A percentile compares a stretch with the other conserved stretches of the same genome.
These are phyloP conservation scores for Globisporangium echinulatum DNA, from an alignment of 352 stramenopile species.

Conservation along the genomic window DNA sequence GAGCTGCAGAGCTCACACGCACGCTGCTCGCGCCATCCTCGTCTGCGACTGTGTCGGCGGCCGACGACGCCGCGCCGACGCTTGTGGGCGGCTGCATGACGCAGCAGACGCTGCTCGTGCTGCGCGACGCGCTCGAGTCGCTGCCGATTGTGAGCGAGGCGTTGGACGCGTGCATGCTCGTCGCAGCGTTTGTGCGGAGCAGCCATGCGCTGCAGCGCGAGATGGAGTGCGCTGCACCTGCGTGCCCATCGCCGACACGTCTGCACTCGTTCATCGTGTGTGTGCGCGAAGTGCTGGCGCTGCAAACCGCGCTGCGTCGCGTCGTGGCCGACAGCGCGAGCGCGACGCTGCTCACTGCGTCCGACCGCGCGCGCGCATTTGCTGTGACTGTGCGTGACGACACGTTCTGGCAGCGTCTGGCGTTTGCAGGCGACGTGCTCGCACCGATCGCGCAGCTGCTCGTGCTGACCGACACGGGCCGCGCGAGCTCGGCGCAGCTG, in stretches of 20 bases:
- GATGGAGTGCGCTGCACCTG: constrained; percentile 3
- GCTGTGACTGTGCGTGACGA: constrained; percentile 9
- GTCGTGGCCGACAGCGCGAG: background rate
- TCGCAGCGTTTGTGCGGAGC: constrained; percentile 8
- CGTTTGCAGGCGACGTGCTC: constrained; percentile 13
- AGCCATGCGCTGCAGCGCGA: too few relatives aligned
- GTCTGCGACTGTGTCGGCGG: too few relatives aligned
- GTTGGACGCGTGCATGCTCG: constrained; percentile 18
- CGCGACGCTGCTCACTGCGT: background rate
- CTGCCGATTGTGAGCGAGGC: constrained; percentile 13
- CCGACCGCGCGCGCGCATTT: background rate
- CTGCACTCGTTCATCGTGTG: constrained; percentile 19
- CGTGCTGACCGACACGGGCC: constrained; percentile 21
- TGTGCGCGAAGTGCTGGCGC: constrained; percentile 12
- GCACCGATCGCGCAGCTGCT: constrained; percentile 19
- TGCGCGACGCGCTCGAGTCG: constrained; percentile 16
- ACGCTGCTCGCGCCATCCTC: constrained; percentile 3
- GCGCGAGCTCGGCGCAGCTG: constrained; percentile 22
- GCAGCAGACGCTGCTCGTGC: constrained; percentile 22
- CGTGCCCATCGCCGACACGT: constrained; percentile 1
- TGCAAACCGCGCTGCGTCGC: constrained; percentile 10
- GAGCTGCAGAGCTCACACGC: background rate
- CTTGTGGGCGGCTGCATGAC: constrained; percentile 24
- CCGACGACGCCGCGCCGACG: background rate
- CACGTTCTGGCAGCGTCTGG: constrained; percentile 21